Conservation (phyloP, 495 filamentous ascomycete genomes). For the Penicillium riverlandense region DNA sequence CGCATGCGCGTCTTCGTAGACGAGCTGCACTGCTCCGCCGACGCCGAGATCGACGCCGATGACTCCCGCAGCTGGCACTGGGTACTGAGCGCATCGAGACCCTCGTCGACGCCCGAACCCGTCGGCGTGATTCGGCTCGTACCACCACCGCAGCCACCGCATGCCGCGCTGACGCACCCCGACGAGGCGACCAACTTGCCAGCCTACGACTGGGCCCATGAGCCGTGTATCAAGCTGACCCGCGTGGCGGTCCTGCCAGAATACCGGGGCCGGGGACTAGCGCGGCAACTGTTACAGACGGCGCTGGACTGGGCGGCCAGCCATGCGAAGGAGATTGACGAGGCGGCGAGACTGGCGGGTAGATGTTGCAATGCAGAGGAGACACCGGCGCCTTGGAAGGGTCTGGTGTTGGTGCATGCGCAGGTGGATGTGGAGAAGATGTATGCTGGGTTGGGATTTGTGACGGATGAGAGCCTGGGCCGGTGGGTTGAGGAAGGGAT, state of each 20-base stretch:
- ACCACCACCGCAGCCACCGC: conserved; percentile 63
- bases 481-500: conserved; percentile 81
- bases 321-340: conserved; percentile 44
- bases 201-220: conserved; percentile 30
- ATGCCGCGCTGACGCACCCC: conserved; percentile 33
- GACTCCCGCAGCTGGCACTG: conserved; percentile 76
- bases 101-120: neutral
- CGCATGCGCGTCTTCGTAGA: conserved; percentile 69
- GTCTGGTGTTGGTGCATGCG: conserved; percentile 68
- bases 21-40: conserved; percentile 63
- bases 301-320: conserved; percentile 54
- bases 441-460: conserved; percentile 64
- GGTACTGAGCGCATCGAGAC: conserved; percentile 51
- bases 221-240: conserved; percentile 73
- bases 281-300: conserved; percentile 51
- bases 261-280: conserved; percentile 58
- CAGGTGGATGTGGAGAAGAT: conserved; percentile 52
- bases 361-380: neutral
- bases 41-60: conserved; percentile 71
- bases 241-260: conserved; percentile 59
- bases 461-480: conserved; percentile 61
- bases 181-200: neutral
- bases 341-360: conserved; percentile 14
- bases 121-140: conserved; percentile 73
- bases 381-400: conserved; percentile 46